phyloP scores from a whole-genome alignment of 2,329 filamentous ascomycete genomes.

The Epichloe gansuensis region DNA sequence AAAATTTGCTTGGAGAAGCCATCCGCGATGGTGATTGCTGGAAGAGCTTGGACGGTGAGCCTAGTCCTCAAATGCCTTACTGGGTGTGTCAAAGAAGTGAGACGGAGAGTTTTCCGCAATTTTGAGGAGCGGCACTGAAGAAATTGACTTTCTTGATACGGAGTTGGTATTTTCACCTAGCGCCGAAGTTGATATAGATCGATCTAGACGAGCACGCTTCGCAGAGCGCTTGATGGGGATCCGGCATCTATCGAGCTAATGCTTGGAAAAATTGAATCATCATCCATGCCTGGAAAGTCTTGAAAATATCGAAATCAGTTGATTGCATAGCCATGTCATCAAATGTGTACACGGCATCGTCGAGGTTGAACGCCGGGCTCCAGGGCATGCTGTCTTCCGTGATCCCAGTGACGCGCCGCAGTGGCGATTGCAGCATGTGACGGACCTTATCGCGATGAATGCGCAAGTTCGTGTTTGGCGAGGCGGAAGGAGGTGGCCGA shows the following conservation, averaged over 20 bases:
- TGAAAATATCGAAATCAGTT: conserved; percentile 50
- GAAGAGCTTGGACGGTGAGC: conserved; percentile 42
- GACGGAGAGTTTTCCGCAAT: conserved; percentile 28
- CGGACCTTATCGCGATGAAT: conserved; percentile 77
- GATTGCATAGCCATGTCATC: conserved; percentile 37
- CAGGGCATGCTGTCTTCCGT: conserved; percentile 41
- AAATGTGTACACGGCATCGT: conserved; percentile 40
- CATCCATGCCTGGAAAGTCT: conserved; percentile 18
- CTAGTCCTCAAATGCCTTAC: conserved; percentile 43
- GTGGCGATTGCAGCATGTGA: conserved; percentile 69
- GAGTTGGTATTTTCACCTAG: conserved; percentile 49
- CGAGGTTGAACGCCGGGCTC: conserved; percentile 56
- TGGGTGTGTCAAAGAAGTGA: conserved; percentile 40
- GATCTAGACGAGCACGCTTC: conserved; percentile 49
- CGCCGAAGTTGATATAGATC: conserved; percentile 49
- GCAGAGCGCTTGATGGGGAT: conserved; percentile 53
- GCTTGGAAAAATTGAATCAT: conserved; percentile 21
- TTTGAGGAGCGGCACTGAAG: conserved; percentile 39
- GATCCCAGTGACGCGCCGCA: conserved; percentile 31
- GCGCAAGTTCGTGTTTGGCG: conserved; percentile 82
- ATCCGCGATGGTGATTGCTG: conserved; percentile 22
- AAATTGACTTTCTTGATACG: conserved; percentile 36
- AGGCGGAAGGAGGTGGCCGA: conserved; percentile 58
- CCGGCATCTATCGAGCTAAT: conserved; percentile 40
- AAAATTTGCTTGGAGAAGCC: conserved; percentile 41